phyloP scores from a whole-genome alignment of 1,139 yeast genomes.

The Taphrina populina region DNA sequence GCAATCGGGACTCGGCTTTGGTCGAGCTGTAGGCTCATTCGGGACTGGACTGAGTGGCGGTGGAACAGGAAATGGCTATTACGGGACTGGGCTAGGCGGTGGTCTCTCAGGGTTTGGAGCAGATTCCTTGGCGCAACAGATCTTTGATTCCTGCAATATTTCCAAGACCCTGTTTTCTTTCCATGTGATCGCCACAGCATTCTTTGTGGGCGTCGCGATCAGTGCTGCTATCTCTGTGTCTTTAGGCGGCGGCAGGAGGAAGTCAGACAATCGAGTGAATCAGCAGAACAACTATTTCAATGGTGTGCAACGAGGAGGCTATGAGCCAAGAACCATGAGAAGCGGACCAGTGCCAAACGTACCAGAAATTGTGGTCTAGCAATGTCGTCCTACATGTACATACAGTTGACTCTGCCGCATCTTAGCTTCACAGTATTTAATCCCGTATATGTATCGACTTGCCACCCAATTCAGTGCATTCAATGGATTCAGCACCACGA shows the following conservation, averaged over 20 bases:
- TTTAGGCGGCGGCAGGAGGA: slow-evolving; percentile 2
- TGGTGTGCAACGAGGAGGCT: neutral
- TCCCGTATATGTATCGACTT: too few species aligned
- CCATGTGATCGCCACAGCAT: slow-evolving; percentile 17
- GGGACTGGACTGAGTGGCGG: neutral
- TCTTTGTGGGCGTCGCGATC: slow-evolving; percentile 10
- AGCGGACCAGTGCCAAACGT: neutral
- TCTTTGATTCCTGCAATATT: slow-evolving; percentile 28
- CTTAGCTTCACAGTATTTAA: too few species aligned
- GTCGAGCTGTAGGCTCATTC: neutral
- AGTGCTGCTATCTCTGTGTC: slow-evolving; percentile 20
- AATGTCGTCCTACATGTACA: too few species aligned
- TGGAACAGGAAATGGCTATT: too few species aligned
- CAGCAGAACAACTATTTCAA: slow-evolving; percentile 7
- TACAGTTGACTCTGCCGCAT: too few species aligned
- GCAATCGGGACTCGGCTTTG: slow-evolving; percentile 2
- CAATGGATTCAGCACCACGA: too few species aligned
- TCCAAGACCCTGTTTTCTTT: slow-evolving; percentile 26
- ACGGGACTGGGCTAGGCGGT: neutral
- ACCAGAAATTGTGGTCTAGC: slow-evolving; percentile 13
- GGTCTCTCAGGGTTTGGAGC: slow-evolving; percentile 4
- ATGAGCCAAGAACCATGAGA: neutral
- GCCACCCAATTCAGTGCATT: too few species aligned
- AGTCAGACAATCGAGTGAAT: neutral
- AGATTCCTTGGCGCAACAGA: slow-evolving; percentile 17